Conservation (phyloP, 108 stramenopile genomes). For the Conticribra weissflogii region DNA sequence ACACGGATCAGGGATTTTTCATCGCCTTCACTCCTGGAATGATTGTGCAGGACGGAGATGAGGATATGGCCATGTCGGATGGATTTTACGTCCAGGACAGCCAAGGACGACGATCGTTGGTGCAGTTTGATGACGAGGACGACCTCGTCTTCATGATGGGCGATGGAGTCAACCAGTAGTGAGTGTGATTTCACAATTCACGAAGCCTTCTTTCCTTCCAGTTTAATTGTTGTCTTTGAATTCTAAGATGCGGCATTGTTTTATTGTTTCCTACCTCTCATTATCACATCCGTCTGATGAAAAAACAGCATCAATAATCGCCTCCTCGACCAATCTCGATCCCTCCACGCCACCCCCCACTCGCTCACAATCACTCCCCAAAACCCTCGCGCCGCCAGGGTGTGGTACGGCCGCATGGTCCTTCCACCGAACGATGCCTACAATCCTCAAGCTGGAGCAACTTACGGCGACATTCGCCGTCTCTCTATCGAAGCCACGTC, state of each 20-base stretch:
- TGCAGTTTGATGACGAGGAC: slow-evolving; percentile 62
- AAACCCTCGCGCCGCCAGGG: slow-evolving; percentile 40
- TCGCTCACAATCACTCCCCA: slow-evolving; percentile 35
- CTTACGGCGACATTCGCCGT: slow-evolving; percentile 68
- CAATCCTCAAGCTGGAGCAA: slow-evolving; percentile 27
- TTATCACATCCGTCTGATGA: not conserved
- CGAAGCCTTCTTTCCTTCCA: not conserved
- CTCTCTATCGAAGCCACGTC: slow-evolving; percentile 41
- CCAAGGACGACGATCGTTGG: slow-evolving; percentile 20
- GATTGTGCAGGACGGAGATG: slow-evolving; percentile 9
- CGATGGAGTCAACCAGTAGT: slow-evolving; percentile 82
- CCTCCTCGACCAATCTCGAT: slow-evolving; percentile 2
- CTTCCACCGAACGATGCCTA: slow-evolving; percentile 73
- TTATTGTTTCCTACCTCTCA: not conserved
- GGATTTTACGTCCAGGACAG: slow-evolving; percentile 48
- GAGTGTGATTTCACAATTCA: slow-evolving; percentile 2
- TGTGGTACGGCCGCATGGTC: slow-evolving; percentile 91
- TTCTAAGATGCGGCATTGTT: not conserved
- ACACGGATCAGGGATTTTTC: slow-evolving; percentile 81
- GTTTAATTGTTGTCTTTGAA: not conserved
- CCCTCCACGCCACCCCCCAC: slow-evolving; percentile 76
- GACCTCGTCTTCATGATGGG: slow-evolving; percentile 81
- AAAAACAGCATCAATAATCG: slow-evolving; percentile 44
- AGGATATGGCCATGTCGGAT: slow-evolving; percentile 15
- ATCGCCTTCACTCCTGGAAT: slow-evolving; percentile 79